Percentiles rank a stretch among this genome's conserved stretches.
These are phyloP conservation scores for Rhodotorula sp. DNA, from an alignment of 1,284 basidiomycete genomes.

Conservation along the genomic window DNA sequence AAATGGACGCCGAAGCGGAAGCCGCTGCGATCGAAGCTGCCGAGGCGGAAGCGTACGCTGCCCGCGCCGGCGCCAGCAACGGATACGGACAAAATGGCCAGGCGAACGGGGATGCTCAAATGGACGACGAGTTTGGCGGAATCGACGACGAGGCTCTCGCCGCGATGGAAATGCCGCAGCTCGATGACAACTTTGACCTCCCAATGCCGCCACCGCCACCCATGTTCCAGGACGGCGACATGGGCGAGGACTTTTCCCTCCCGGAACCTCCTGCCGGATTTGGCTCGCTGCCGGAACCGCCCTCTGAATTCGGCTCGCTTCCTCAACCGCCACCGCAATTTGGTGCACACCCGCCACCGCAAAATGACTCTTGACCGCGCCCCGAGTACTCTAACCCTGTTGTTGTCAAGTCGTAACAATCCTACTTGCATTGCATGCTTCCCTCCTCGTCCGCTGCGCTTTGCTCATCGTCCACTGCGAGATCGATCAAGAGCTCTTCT, in stretches of 20 bases:
- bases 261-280: no score
- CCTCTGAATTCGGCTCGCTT: neutral
- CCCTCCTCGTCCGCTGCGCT: neutral
- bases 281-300: constrained; percentile 10
- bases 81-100: neutral
- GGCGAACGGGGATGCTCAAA: neutral
- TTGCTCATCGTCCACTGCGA: neutral
- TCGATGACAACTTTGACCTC: neutral
- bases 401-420: no score
- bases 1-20: neutral
- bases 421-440: constrained; percentile 12
- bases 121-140: constrained; percentile 2
- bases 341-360: no score
- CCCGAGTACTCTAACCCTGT: no score
- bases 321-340: no score
- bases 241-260: neutral
- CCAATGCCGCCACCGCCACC: neutral
- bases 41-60: neutral
- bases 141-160: constrained; percentile 14
- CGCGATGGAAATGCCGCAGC: constrained; percentile 2
- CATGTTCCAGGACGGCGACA: neutral
- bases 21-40: neutral
- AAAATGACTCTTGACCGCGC: no score
- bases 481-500: constrained; percentile 15
- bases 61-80: neutral